Percentiles rank a stretch among this genome's conserved stretches.
Evolutionary conservation across 2,329 filamentous ascomycete genomes (phyloP).

Genomic region (Paracoccidioides lutzii): DNA sequence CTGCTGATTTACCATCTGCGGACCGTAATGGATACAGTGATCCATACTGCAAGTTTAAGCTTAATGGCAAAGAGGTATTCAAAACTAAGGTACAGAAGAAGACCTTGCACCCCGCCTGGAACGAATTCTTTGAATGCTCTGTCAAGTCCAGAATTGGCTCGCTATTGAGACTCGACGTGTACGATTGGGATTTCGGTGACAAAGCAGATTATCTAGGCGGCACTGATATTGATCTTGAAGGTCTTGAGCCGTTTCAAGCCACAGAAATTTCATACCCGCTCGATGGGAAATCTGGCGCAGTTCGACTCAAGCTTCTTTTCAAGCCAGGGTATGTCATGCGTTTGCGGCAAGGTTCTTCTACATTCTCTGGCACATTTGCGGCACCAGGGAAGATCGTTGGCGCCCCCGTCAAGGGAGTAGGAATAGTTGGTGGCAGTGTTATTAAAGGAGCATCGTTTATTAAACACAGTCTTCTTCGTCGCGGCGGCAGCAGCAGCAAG

Average conservation of each 20-base stretch:
- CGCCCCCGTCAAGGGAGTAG: slow-evolving; percentile 85
- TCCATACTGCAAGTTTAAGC: slow-evolving; percentile 86
- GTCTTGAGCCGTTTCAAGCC: slow-evolving; percentile 72
- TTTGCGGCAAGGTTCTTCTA: slow-evolving; percentile 76
- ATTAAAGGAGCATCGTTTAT: slow-evolving; percentile 86
- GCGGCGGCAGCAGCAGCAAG: slow-evolving; percentile 48
- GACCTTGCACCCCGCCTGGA: slow-evolving; percentile 88
- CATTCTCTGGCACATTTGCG: slow-evolving; percentile 82
- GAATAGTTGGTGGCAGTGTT: slow-evolving; percentile 68
- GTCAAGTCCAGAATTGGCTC: slow-evolving; percentile 75
- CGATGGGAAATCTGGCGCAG: slow-evolving; percentile 76
- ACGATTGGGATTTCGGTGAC: slow-evolving; percentile 94
- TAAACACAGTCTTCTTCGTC: slow-evolving; percentile 53
- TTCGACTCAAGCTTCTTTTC: slow-evolving; percentile 79
- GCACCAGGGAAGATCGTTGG: slow-evolving; percentile 82
- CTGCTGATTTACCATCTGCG: slow-evolving; percentile 73
- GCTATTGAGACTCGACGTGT: slow-evolving; percentile 70
- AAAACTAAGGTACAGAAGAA: slow-evolving; percentile 97
- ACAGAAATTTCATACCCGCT: slow-evolving; percentile 62
- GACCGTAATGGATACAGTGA: slow-evolving; percentile 96
- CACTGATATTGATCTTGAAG: slow-evolving; percentile 59
- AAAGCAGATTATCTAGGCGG: slow-evolving; percentile 83
- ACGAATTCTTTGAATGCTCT: slow-evolving; percentile 81
- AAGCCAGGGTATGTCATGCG: slow-evolving; percentile 83
- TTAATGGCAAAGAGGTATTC: slow-evolving; percentile 80